A percentile compares a stretch with the other conserved stretches of the same genome.
These are phyloP conservation scores for Talaromyces rugulosus DNA, from an alignment of 2,329 filamentous ascomycete genomes.

Conservation along the genomic window DNA sequence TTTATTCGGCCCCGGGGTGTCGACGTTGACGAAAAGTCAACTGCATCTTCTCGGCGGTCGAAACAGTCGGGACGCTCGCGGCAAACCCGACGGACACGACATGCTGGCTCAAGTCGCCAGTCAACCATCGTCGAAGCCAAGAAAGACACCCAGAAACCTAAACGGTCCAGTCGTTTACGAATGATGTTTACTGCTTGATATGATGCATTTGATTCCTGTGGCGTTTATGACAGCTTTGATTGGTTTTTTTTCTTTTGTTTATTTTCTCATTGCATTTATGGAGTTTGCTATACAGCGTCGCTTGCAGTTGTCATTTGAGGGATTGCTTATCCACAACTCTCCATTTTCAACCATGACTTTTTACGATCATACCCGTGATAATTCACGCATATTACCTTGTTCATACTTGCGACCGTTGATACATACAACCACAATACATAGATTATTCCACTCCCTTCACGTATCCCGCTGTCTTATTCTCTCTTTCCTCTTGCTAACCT, in stretches of 20 bases:
- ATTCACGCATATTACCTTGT: background rate
- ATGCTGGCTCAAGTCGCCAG: background rate
- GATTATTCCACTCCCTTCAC: background rate
- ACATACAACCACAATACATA: background rate
- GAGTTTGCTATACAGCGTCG: background rate
- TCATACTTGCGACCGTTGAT: background rate
- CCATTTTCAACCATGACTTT: background rate
- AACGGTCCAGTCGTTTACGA: slow-evolving; percentile 20
- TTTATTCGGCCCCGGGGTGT: slow-evolving; percentile 14
- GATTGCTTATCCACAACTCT: background rate
- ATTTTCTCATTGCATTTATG: background rate
- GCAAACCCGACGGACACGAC: slow-evolving; percentile 21
- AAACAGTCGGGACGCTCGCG: slow-evolving; percentile 17
- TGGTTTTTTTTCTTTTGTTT: background rate
- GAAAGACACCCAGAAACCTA: slow-evolving; percentile 11
- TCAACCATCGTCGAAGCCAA: slow-evolving; percentile 2
- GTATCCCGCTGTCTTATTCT: background rate
- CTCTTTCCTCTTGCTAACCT: background rate
- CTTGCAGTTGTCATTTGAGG: background rate
- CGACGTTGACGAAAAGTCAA: slow-evolving; percentile 26
- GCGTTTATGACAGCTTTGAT: background rate
- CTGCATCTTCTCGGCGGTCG: slow-evolving; percentile 29
- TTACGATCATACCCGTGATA: background rate
- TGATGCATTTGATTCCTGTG: background rate
- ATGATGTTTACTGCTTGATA: slow-evolving; percentile 31